phyloP scores from a whole-genome alignment of 2,329 filamentous ascomycete genomes.

The Exophiala aquamarina region DNA sequence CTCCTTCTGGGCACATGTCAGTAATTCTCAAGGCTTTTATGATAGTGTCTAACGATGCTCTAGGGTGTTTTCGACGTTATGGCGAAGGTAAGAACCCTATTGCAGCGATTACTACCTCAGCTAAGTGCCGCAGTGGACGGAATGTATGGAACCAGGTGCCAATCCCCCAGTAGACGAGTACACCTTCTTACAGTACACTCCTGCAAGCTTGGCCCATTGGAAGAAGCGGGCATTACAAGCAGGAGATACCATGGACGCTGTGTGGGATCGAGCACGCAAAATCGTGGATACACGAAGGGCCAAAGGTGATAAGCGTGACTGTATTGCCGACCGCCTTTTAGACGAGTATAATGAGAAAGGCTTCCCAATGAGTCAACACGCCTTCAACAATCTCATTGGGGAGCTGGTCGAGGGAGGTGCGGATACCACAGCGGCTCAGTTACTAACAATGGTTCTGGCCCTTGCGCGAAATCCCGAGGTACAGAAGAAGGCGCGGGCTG shows the following conservation, averaged over 20 bases:
- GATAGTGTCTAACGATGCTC: background rate
- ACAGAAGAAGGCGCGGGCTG: conserved; percentile 29
- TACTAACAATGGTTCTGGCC: conserved; percentile 34
- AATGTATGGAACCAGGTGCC: conserved; percentile 34
- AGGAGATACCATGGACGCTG: conserved; percentile 38
- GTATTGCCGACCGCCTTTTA: conserved; percentile 42
- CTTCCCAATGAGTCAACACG: conserved; percentile 5
- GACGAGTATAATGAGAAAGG: conserved; percentile 27
- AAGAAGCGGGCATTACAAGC: conserved; percentile 37
- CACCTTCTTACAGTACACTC: conserved; percentile 43
- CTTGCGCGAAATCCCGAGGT: conserved; percentile 9
- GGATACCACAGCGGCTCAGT: conserved; percentile 21
- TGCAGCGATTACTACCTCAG: conserved; percentile 31
- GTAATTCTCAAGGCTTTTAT: background rate
- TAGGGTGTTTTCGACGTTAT: conserved; percentile 8
- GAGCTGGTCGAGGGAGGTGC: conserved; percentile 25
- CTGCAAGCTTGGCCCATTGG: conserved; percentile 37
- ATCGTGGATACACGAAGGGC: conserved; percentile 8
- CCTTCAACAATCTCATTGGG: conserved; percentile 10
- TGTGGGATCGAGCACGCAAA: conserved; percentile 39
- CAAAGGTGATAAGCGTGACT: conserved; percentile 24
- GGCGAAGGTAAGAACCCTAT: conserved; percentile 4
- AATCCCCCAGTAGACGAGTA: conserved; percentile 51
- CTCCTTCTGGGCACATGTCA: conserved; percentile 9
- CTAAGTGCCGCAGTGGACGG: conserved; percentile 32